Base-by-base conservation (phyloP, 1,284 basidiomycete genomes). In the Coniferiporia sulphurascens region DNA sequence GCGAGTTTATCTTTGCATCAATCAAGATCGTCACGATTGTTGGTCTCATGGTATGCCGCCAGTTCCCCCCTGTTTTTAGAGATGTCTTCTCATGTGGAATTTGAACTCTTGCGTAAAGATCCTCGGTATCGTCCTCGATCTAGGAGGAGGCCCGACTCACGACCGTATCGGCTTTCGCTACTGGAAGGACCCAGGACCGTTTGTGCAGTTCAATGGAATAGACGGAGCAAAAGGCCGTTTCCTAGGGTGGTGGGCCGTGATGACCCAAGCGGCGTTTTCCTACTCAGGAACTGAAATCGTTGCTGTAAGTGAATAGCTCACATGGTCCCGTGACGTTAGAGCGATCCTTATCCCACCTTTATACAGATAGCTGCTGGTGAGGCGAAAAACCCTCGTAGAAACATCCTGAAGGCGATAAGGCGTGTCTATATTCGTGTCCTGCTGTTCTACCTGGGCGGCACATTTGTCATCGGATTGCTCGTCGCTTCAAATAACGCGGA, bases 281-380 rank as follows among this genome's bases (percentile, higher is more conserved):
- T 94, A 86, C 76, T 83, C 85, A 63, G 82, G 85, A 54, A 93
- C 91, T 7, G 93, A 95, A 71, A 88, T 95, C 63, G 89, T 95
- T 46, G 92, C 91, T 36, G 86, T 94, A 72, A 79, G 86, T 69
- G 70, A 74, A 8, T 19, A 22, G 35, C 58, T 34, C 15, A 41
- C 9, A 3, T 41, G 15, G 38, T 48, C 21, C 21, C 35, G 32
- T 32, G 27, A 5, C n/a, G 9, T 22, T 41, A 34, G 27, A 57
- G 36, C 34, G 36, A 6, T 13, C 41, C 12, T 22, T 21, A 32
- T 27, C 5, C 19, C 1, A 38, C 38, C 32, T 56, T 19, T 69
- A 68, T 15, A 13, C 64, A 83, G 81, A 87, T 94, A 65, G 89
- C 91, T 57, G 91, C 90, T 36, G 88, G 85, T 41, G 91, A 93